These are phyloP conservation scores for Nitzschia putrida DNA, from an alignment of 108 stramenopile genomes.

Conservation along the genomic window DNA sequence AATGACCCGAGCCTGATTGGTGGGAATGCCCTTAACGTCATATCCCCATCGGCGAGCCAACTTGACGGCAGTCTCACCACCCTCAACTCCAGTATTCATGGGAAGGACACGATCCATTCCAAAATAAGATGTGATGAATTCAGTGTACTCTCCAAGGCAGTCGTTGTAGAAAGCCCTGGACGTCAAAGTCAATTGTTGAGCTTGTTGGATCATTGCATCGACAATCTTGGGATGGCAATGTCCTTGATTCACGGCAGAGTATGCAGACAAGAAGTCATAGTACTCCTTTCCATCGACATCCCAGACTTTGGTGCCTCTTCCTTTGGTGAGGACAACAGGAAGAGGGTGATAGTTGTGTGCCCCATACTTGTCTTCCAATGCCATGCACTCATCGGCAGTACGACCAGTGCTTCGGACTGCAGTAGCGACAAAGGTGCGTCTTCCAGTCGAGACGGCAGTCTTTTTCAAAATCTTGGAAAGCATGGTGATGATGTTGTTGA, in stretches of 20 bases:
- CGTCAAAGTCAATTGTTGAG: slow-evolving; percentile 90
- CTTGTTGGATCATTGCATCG: slow-evolving; percentile 87
- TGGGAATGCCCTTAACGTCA: slow-evolving; percentile 92
- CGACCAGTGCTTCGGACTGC: neutral
- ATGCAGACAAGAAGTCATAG: slow-evolving; percentile 97
- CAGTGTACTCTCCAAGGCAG: slow-evolving; percentile 87
- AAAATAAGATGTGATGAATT: slow-evolving; percentile 90
- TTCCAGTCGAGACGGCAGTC: neutral
- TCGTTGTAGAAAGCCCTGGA: slow-evolving; percentile 99
- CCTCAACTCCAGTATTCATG: slow-evolving; percentile 99
- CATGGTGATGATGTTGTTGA: neutral
- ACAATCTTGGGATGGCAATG: slow-evolving; percentile 99
- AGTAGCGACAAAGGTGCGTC: slow-evolving; percentile 13
- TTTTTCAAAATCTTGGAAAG: neutral
- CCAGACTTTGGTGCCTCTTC: slow-evolving; percentile 71
- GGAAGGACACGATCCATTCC: slow-evolving; percentile 97
- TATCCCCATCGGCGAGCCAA: slow-evolving; percentile 93
- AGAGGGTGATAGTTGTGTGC: slow-evolving; percentile 98
- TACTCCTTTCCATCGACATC: slow-evolving; percentile 87
- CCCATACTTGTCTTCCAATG: slow-evolving; percentile 84
- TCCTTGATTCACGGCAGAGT: slow-evolving; percentile 99
- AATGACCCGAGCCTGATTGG: slow-evolving; percentile 85
- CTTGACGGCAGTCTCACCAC: slow-evolving; percentile 97
- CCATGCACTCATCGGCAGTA: slow-evolving; percentile 64
- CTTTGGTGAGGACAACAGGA: slow-evolving; percentile 90